Base-by-base conservation (phyloP, 139 green algal genomes). In the Chlorella sp. region DNA sequence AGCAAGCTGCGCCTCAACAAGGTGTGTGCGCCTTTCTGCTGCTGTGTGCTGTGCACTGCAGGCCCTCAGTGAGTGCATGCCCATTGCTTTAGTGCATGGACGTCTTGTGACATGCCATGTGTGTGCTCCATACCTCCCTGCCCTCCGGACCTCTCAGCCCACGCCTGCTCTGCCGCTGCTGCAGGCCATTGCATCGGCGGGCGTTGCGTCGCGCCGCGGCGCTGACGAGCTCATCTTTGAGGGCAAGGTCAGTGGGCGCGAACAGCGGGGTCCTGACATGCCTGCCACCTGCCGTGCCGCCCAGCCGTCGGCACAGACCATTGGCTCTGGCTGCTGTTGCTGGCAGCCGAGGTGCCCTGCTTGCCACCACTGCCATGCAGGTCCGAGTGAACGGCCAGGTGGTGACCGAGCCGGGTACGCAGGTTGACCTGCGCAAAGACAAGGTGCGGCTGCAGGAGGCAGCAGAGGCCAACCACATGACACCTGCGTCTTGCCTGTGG, bases 341-440 rank as follows among this genome's bases (percentile, higher is more conserved):
- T 55, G n/a, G n/a, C 44, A 55, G 44, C 44, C 11, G 44, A 55
- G 7, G 11, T 55, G 44, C 44, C 44, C 44, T 68, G n/a, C n/a
- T n/a, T n/a, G n/a, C n/a, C n/a, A n/a, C n/a, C n/a, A n/a, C n/a
- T n/a, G n/a, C n/a, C n/a, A n/a, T n/a, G n/a, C 81, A 85, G 23
- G 96, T 99, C 0, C 51, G 88, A 25, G 95, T 99, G 3, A 99
- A 99, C 71, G 95, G 93, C 20, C 55, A 85, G 30, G 71, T 94
- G 2, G 91, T 98, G 7, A 89, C 51, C 0, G 81, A 93, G 81
- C 95, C 92, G 23, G 90, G 92, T n/a, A 89, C 79, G 1, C 64
- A 74, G 30, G 91, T 95, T 34, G 74, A 94, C 79, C 81, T 90
- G 0, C 13, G 55, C 1, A 87, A 80, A 1, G 96, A 98, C 87